Conservation (phyloP, 768 basidiomycete species). For the Pulveroboletus sp. region DNA sequence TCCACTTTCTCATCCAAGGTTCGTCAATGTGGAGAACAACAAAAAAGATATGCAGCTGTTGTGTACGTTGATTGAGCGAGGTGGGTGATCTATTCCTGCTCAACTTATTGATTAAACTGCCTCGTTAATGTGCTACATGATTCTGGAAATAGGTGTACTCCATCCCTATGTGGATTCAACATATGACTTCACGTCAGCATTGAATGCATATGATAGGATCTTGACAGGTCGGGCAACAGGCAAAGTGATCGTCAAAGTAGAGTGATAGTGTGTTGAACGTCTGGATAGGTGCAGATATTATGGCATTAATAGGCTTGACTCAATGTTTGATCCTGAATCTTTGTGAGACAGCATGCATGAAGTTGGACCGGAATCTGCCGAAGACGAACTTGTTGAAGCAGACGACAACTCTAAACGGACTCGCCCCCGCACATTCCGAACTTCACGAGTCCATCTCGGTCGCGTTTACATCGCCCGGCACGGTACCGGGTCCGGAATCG, state of each 20-base stretch:
- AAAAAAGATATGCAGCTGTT: conserved; percentile 35
- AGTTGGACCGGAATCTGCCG: no score
- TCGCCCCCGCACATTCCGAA: no score
- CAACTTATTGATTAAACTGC: not conserved
- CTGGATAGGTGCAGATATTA: no score
- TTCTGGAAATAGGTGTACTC: conserved; percentile 39
- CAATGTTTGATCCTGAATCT: no score
- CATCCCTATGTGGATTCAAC: conserved; percentile 58
- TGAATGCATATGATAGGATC: conserved; percentile 59
- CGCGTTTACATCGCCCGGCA: no score
- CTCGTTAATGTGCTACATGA: not conserved
- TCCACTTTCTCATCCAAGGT: not conserved
- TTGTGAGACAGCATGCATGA: no score
- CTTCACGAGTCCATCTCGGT: no score
- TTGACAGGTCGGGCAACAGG: conserved; percentile 56
- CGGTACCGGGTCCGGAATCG: no score
- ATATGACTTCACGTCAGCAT: conserved; percentile 49
- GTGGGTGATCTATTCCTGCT: conserved; percentile 24
- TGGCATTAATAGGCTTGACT: no score
- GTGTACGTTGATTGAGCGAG: conserved; percentile 39
- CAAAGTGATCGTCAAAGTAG: conserved; percentile 60
- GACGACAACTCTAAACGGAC: no score
- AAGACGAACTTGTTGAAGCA: no score
- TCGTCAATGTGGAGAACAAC: conserved; percentile 32
- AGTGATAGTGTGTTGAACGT: no score